phyloP scores from a whole-genome alignment of 176 grass and related monocot genomes.

The Tillandsia fasciculata region DNA sequence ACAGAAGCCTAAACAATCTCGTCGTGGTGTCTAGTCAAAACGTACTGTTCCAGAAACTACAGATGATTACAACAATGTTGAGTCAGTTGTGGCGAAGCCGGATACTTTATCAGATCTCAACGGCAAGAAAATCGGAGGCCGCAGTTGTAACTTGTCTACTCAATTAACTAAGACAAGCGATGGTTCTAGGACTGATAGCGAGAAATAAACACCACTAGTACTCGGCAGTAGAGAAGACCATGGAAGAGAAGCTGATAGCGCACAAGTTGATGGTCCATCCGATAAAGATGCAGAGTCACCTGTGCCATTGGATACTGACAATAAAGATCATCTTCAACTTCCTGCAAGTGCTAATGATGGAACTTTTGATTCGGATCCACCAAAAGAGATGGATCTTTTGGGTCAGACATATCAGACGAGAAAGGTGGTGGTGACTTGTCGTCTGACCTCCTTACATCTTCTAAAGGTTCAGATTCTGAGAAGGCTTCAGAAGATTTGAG shows the following conservation, averaged over 20 bases:
- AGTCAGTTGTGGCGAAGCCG: not conserved
- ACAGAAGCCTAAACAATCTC: slow-evolving; percentile 44
- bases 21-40: not conserved
- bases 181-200: not conserved
- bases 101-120: not conserved
- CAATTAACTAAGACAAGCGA: not conserved
- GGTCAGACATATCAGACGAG: slow-evolving; percentile 29
- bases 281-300: not conserved
- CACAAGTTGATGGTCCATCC: not conserved
- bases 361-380: slow-evolving; percentile 17
- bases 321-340: not conserved
- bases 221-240: not conserved
- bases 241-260: not conserved
- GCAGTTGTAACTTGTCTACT: not conserved
- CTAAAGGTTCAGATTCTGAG: slow-evolving; percentile 21
- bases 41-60: slow-evolving; percentile 18
- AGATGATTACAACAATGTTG: not conserved
- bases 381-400: slow-evolving; percentile 24
- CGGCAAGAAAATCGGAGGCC: not conserved
- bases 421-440: slow-evolving; percentile 18
- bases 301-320: not conserved
- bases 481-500: slow-evolving; percentile 23
- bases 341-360: slow-evolving; percentile 15
- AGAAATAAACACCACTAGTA: not conserved
- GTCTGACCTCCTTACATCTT: not conserved